These are phyloP conservation scores for Phytophthora pistaciae DNA, from an alignment of 352 stramenopile genomes.

Conservation along the genomic window DNA sequence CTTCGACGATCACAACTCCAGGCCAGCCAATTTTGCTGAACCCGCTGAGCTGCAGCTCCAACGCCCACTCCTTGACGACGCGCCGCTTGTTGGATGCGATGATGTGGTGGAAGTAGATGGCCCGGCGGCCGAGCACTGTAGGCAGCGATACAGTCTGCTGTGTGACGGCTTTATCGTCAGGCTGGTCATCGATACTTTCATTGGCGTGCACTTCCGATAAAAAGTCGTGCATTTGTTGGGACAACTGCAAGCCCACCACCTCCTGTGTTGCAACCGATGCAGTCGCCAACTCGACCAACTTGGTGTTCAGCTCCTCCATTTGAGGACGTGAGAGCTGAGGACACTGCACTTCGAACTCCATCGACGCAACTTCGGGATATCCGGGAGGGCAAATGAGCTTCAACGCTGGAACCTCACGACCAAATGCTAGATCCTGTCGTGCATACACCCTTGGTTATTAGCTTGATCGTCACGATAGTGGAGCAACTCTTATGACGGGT, in stretches of 20 bases:
- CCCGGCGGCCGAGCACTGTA: slow-evolving; percentile 60
- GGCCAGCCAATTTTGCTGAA: slow-evolving; percentile 89
- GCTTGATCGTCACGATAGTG: neutral
- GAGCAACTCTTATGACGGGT: too few relatives aligned
- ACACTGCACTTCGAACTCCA: slow-evolving; percentile 61
- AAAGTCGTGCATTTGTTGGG: slow-evolving; percentile 70
- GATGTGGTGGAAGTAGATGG: slow-evolving; percentile 90
- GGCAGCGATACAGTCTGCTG: neutral
- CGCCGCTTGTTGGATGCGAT: slow-evolving; percentile 77
- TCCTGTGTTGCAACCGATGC: slow-evolving; percentile 40
- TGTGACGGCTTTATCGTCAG: slow-evolving; percentile 4
- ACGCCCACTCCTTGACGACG: slow-evolving; percentile 77
- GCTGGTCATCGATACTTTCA: neutral
- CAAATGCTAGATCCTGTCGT: slow-evolving; percentile 29
- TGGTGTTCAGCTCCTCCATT: slow-evolving; percentile 49
- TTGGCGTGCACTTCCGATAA: slow-evolving; percentile 38
- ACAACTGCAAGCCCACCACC: slow-evolving; percentile 65
- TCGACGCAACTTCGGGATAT: slow-evolving; percentile 46
- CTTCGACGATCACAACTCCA: slow-evolving; percentile 81
- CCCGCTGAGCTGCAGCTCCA: slow-evolving; percentile 69
- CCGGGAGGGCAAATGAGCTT: slow-evolving; percentile 50
- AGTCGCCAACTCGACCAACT: slow-evolving; percentile 44
- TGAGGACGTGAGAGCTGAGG: slow-evolving; percentile 47
- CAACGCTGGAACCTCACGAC: slow-evolving; percentile 48
- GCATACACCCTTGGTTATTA: neutral